These are phyloP conservation scores for Agroathelia rolfsii DNA, from an alignment of 1,284 basidiomycete species.

Conservation along the genomic window DNA sequence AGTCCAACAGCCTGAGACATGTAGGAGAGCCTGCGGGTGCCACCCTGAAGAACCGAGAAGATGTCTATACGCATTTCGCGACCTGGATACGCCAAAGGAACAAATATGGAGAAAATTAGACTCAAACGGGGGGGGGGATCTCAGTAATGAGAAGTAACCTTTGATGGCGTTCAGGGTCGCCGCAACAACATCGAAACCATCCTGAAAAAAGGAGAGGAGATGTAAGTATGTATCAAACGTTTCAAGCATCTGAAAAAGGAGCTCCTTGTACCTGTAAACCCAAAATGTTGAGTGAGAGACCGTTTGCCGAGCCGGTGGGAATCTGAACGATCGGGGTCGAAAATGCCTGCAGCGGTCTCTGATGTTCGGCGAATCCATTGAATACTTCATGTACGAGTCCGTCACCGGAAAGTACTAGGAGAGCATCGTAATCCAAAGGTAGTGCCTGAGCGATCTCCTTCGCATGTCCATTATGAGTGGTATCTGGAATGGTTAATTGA, in stretches of 20 bases:
- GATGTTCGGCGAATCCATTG: conserved; percentile 79
- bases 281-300: conserved; percentile 64
- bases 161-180: conserved; percentile 85
- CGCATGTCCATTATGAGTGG: conserved; percentile 67
- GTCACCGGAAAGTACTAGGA: conserved; percentile 85
- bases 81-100: conserved; percentile 27
- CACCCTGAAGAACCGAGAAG: conserved; percentile 68
- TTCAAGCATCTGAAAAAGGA: conserved; percentile 1
- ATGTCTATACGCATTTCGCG: conserved; percentile 71
- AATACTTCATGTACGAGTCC: conserved; percentile 87
- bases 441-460: conserved; percentile 57
- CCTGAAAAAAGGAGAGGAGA: conserved; percentile 24
- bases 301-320: conserved; percentile 84
- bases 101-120: conserved; percentile 4
- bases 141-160: conserved; percentile 33
- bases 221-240: conserved; percentile 2
- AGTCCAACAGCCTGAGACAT: conserved; percentile 84
- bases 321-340: conserved; percentile 75
- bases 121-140: not conserved
- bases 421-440: conserved; percentile 60
- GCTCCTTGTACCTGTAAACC: conserved; percentile 42
- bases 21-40: conserved; percentile 72
- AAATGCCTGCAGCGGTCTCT: conserved; percentile 63
- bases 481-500: conserved; percentile 36
- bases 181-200: conserved; percentile 65